phyloP scores from a whole-genome alignment of 257 asterid genomes.

The Plantago elongata region DNA sequence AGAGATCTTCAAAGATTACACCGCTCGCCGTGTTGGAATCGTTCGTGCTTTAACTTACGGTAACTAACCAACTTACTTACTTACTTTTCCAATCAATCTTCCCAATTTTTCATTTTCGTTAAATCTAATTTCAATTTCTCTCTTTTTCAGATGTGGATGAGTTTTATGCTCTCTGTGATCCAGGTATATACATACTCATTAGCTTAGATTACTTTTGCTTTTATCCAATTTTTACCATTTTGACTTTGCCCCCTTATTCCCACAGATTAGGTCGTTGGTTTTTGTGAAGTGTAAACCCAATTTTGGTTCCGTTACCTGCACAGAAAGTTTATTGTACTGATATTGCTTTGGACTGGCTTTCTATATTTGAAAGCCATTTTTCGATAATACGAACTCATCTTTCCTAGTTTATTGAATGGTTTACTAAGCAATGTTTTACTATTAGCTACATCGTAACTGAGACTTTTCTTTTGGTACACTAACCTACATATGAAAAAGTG shows the following conservation, averaged over 20 bases:
- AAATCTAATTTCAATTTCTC: neutral
- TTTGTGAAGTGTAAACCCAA: neutral
- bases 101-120: neutral
- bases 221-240: neutral
- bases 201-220: neutral
- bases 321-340: too few species aligned
- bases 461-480: too few species aligned
- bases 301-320: too few species aligned
- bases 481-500: neutral
- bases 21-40: slow-evolving; percentile 65
- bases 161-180: slow-evolving; percentile 87
- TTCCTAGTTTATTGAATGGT: too few species aligned
- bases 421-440: too few species aligned
- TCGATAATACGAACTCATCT: too few species aligned
- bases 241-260: neutral
- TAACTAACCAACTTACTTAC: slow-evolving; percentile 9
- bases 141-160: slow-evolving; percentile 78
- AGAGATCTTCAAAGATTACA: slow-evolving; percentile 78
- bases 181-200: slow-evolving; percentile 42
- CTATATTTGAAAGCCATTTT: too few species aligned
- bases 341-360: too few species aligned
- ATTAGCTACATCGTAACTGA: too few species aligned
- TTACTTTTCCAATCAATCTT: too few species aligned
- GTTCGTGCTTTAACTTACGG: slow-evolving; percentile 71
- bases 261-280: neutral